phyloP scores from a whole-genome alignment of 228 moss, liverwort and hornwort species.

The Sphagnum magellanicum region DNA sequence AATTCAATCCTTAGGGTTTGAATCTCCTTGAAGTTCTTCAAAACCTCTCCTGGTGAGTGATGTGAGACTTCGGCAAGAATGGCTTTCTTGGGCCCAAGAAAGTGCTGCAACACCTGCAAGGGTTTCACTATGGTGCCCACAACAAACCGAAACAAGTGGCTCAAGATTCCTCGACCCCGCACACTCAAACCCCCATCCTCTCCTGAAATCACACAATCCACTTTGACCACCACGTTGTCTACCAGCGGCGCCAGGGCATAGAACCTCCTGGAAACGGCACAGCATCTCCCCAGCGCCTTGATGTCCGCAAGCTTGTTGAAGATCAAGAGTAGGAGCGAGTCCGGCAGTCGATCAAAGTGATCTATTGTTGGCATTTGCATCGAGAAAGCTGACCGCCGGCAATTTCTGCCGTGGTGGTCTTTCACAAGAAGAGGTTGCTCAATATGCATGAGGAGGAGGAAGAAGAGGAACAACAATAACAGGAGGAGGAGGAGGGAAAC shows the following conservation, averaged over 20 bases:
- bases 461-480: too few species aligned
- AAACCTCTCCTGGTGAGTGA: constrained; percentile 76
- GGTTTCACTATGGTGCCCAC: constrained; percentile 79
- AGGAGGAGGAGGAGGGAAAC: too few species aligned
- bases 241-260: constrained; percentile 66
- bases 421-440: constrained; percentile 33
- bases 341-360: constrained; percentile 73
- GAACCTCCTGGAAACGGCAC: constrained; percentile 79
- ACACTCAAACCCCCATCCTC: constrained; percentile 60
- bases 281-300: constrained; percentile 75
- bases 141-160: constrained; percentile 63
- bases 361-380: constrained; percentile 53
- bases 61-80: constrained; percentile 76
- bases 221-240: constrained; percentile 84
- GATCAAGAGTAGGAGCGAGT: constrained; percentile 67
- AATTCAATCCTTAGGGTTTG: constrained; percentile 75
- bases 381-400: constrained; percentile 45
- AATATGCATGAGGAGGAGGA: constrained; percentile 34
- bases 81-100: constrained; percentile 74
- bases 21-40: constrained; percentile 87
- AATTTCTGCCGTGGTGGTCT: constrained; percentile 64
- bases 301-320: constrained; percentile 85
- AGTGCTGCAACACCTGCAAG: constrained; percentile 64
- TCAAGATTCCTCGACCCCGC: constrained; percentile 63
- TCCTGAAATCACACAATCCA: constrained; percentile 82